phyloP scores from a whole-genome alignment of 179 eudicot genomes.

The Pouteria campechiana region DNA sequence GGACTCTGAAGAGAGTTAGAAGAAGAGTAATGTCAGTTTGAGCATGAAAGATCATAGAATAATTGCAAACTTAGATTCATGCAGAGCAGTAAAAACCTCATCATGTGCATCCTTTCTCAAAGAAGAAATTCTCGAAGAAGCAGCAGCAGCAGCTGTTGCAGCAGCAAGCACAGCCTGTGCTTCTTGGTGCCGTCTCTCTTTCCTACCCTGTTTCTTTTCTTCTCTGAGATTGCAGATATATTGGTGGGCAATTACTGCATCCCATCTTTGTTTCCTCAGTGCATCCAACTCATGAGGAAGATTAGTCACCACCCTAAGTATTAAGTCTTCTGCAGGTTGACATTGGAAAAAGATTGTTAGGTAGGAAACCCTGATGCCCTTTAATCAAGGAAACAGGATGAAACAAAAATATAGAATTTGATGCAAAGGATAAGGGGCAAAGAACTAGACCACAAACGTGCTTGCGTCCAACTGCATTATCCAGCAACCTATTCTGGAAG shows the following conservation, averaged over 20 bases:
- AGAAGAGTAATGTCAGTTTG: too few species aligned
- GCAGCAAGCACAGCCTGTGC: slow-evolving; percentile 96
- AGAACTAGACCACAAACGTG: slow-evolving; percentile 50
- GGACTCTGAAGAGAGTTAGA: slow-evolving; percentile 23
- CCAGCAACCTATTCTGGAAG: slow-evolving; percentile 49
- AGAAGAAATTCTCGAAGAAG: slow-evolving; percentile 81
- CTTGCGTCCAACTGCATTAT: slow-evolving; percentile 49
- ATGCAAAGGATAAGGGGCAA: too few species aligned
- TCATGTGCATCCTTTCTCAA: slow-evolving; percentile 68
- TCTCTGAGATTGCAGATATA: slow-evolving; percentile 78
- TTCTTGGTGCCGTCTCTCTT: slow-evolving; percentile 88
- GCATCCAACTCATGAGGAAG: slow-evolving; percentile 65
- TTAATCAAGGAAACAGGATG: too few species aligned
- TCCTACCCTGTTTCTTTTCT: slow-evolving; percentile 85
- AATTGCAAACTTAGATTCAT: too few species aligned
- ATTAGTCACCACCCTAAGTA: slow-evolving; percentile 47
- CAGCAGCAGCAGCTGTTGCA: slow-evolving; percentile 97
- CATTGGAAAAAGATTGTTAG: neutral
- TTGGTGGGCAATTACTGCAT: slow-evolving; percentile 68
- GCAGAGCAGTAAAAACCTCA: slow-evolving; percentile 29
- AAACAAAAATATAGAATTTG: too few species aligned
- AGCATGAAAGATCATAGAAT: too few species aligned
- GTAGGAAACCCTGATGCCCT: neutral
- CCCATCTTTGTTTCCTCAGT: slow-evolving; percentile 66
- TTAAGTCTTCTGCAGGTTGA: slow-evolving; percentile 61